phyloP scores from a whole-genome alignment of 2,329 filamentous ascomycete species.

The Helotiales sp. region DNA sequence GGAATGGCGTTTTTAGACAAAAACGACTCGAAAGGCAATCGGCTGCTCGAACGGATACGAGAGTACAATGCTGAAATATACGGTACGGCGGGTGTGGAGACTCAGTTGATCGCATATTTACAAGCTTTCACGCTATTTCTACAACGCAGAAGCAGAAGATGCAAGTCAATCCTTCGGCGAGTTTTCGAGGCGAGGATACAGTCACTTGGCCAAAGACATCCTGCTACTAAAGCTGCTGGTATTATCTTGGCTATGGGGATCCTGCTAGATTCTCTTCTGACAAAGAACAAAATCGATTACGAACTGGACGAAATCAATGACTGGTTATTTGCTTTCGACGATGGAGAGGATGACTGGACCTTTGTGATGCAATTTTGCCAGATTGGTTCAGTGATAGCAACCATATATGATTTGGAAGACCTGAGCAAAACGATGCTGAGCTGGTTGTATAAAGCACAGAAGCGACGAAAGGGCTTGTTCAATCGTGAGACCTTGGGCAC shows the following conservation, averaged over 20 bases:
- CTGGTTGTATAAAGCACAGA: neutral
- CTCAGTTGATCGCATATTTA: neutral
- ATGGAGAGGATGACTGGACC: neutral
- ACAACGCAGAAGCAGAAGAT: neutral
- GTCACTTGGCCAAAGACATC: neutral
- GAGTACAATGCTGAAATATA: neutral
- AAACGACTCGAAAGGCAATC: neutral
- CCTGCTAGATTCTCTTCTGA: neutral
- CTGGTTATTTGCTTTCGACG: neutral
- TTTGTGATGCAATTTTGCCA: neutral
- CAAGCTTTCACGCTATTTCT: neutral
- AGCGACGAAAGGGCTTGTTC: neutral
- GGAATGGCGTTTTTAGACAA: neutral
- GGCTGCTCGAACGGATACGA: neutral
- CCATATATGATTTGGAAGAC: neutral
- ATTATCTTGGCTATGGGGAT: neutral
- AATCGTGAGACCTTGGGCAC: neutral
- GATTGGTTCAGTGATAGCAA: neutral
- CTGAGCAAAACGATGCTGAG: neutral
- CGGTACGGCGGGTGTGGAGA: neutral
- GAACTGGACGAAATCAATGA: neutral
- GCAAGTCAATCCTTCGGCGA: neutral
- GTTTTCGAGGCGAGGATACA: neutral
- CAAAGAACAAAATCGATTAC: neutral
- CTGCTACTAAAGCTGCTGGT: neutral